Evolutionary conservation across 2,329 filamentous ascomycete species (phyloP), one percentile per base, ranked within the genome.

Genomic region (Dryadomyces sulphureus): DNA sequence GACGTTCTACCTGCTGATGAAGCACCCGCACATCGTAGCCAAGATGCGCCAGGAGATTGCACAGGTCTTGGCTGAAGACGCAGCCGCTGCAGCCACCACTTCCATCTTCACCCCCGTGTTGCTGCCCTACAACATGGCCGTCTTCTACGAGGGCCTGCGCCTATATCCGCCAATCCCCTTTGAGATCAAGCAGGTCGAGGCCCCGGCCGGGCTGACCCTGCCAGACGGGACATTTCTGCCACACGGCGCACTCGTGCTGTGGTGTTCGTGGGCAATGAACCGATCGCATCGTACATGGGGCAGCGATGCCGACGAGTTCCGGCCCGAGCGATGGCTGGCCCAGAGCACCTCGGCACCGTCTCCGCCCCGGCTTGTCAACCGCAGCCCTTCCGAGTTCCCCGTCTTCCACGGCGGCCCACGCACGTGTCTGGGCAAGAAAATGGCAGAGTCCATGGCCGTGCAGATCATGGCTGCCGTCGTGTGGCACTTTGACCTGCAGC

Each of bases 321-420:
- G 63, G 3, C 77, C 77, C 0, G 69, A 72, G 44, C 63, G 77
- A 38, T 81, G 75, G 71, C 58, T 81, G 2, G 46, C 47, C 4
- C 34, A 6, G 27, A 21, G 6, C 2, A 27, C 2, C 2, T 19
- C 4, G 20, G 4, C 17, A 17, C 9, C 19, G 2, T 27, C 21
- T 14, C 27, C 62, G 1, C 24, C 12, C 34, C 64, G 60, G 25
- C 51, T 71, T 3, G 55, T 72, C 16, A 59, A 54, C 25, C 71
- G 67, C 48, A 65, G 65, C 45, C 63, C 71, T 2, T 68, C 66
- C 16, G 77, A 79, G 57, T 81, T 72, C 52, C 76, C 73, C 1
- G 77, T 81, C 3, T 81, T 81, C 57, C 79, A 81, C 53, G 77
- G 76, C 17, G 77, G 77, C 0, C 63, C 73, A n/a, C 64, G 77